Evolutionary conservation across 1,139 yeast species (phyloP), one percentile per base, ranked within the genome.

Genomic region (Pichia sp.): DNA sequence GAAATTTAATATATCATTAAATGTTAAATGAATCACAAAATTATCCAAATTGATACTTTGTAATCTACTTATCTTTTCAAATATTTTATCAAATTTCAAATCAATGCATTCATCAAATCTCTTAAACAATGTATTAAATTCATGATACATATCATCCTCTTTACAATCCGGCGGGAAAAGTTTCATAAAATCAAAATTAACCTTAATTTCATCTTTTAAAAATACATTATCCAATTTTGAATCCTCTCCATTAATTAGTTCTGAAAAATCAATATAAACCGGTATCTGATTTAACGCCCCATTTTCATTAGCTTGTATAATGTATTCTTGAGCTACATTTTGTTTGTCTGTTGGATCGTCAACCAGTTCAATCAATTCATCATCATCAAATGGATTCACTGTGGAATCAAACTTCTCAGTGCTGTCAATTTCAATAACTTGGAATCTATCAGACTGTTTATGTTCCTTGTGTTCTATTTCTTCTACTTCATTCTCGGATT

Each of bases 1-100:
- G 24, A 73, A 56, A 40, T 57, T 49, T 25, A 59, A 56, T 39
- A 74, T 56, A 53, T 70, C 72, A 0, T 68, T 67, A 18, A 73
- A 58, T 11, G 54, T 57, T 23, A 74, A 52, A 3, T 44, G 42
- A 18, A 49, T 49, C 13, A 40, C 42, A 2, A 42, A 11, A 7
- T 24, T 18, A 7, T 22, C 24, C 16, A 42, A 32, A 30, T 36
- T 16, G 11, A 34, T 11, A 29, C 24, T 29, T 25, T 42, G 15
- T 22, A 39, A 9, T 2, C 22, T 27, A 61, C 61, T 44, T 70
- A 57, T 50, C 70, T 77, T 39, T 15, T 30, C 36, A 37, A 53
- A 50, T 25, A 53, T 35, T 24, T 46, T 49, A 41, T 37, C 34
- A 24, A 53, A 45, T 15, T 44, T 49, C 16, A 52, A 42, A 22